Percentiles rank a stretch among this genome's conserved stretches.
Evolutionary conservation across 169 alveolate species (phyloP).

Genomic region (Plasmodium chabaudi): DNA sequence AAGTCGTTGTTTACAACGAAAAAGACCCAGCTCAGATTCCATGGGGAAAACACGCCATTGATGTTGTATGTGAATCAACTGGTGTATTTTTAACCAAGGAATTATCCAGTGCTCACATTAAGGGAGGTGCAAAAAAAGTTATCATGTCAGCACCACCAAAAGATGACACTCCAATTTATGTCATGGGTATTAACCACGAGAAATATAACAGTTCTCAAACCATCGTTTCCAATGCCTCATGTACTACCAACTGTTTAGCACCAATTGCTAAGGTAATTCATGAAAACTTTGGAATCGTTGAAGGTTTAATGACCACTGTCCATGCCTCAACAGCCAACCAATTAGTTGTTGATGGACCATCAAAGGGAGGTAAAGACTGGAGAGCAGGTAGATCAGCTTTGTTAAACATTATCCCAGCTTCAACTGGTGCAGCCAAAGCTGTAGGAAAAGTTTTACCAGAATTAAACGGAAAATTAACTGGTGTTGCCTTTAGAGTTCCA

Average conservation of each 20-base stretch:
- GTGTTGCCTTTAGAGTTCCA: constrained; percentile 99
- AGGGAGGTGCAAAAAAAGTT: constrained; percentile 99
- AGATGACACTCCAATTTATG: constrained; percentile 98
- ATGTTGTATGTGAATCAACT: constrained; percentile 98
- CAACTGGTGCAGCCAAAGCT: constrained; percentile 99
- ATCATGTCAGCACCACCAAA: constrained; percentile 99
- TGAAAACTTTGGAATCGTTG: constrained; percentile 98
- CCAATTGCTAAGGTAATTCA: constrained; percentile 98
- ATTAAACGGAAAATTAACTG: constrained; percentile 98
- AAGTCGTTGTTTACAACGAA: constrained; percentile 90
- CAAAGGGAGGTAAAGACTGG: constrained; percentile 99
- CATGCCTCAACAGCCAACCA: constrained; percentile 99
- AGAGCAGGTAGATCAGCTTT: constrained; percentile 99
- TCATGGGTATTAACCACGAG: constrained; percentile 98
- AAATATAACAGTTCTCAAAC: constrained; percentile 90
- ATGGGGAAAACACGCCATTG: constrained; percentile 98
- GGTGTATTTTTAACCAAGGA: constrained; percentile 97
- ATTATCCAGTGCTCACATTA: constrained; percentile 94
- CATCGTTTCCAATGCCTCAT: constrained; percentile 99
- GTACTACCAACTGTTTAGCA: constrained; percentile 99
- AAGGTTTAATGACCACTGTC: constrained; percentile 99
- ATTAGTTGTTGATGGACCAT: constrained; percentile 99
- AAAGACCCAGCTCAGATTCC: constrained; percentile 96
- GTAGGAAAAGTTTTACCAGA: constrained; percentile 99
- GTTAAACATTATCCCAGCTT: constrained; percentile 98